Conservation (phyloP, 306 rosid species). For the Spatholobus suberectus region DNA sequence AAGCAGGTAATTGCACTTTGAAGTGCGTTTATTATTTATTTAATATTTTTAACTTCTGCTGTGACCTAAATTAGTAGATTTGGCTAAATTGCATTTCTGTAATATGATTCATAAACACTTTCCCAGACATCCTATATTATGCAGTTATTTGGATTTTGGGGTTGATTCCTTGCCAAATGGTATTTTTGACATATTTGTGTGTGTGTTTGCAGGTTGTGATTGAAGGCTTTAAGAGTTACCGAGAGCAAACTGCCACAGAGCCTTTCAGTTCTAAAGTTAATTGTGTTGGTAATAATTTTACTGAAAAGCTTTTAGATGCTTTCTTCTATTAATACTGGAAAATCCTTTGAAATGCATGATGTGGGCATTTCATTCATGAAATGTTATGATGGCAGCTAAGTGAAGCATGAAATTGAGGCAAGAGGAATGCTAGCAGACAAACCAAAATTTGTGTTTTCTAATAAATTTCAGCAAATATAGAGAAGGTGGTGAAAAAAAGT, state of each 20-base stretch:
- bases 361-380: background rate
- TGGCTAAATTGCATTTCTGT: background rate
- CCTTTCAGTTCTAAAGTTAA: constrained; percentile 96
- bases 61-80: background rate
- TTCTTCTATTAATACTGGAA: constrained; percentile 17
- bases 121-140: background rate
- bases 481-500: too few relatives aligned
- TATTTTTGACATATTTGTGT: constrained; percentile 6
- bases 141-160: background rate
- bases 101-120: constrained; percentile 8
- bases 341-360: constrained; percentile 12
- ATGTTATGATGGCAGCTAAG: background rate
- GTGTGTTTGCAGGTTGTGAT: constrained; percentile 66
- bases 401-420: background rate
- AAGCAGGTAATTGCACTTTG: constrained; percentile 72
- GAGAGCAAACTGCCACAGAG: constrained; percentile 91
- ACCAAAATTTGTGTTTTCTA: too few relatives aligned
- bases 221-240: constrained; percentile 97
- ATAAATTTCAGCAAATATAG: too few relatives aligned
- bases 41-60: background rate
- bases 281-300: constrained; percentile 82
- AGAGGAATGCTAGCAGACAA: too few relatives aligned
- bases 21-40: constrained; percentile 1
- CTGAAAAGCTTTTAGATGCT: constrained; percentile 27
- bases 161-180: constrained; percentile 18